Base-by-base conservation (phyloP, 2,329 filamentous ascomycete genomes). In the Apiospora marii region DNA sequence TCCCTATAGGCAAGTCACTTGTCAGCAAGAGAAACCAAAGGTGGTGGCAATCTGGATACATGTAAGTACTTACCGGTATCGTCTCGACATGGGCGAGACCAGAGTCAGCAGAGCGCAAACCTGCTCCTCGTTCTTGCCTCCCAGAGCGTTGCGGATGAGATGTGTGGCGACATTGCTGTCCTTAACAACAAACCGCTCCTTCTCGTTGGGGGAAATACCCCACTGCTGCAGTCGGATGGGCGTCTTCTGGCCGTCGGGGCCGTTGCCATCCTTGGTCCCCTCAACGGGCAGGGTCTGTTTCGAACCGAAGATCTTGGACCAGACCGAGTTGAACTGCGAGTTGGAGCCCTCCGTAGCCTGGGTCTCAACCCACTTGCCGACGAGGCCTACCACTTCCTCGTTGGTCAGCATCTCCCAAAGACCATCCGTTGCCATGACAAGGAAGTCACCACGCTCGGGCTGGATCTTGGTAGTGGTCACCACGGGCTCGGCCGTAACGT, bases 321-420 rank as follows among this genome's bases (percentile, higher is more conserved):
- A 96, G 3, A 84, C 88, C 83, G 84, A 84, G 78, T 92, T 89
- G 71, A 96, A 85, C 87, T 94, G 94, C 2, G 92, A 92, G 73
- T 82, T 85, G 64, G 85, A 84, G 81, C 83, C 72, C 80, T 82
- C 78, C 79, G 58, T 69, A 48, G 85, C 85, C 81, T 98, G 93
- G 30, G 90, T 91, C 82, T 99, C 96, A 68, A 99, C 91, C 96
- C 96, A 99, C 82, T 97, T 94, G 22, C 96, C 97, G 5, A 99
- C 96, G 2, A 99, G 90, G 0, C 96, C 96, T 69, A 99, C 93
- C 1, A 98, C 96, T 85, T 99, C 96, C 81, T 99, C 96, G 79
- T 98, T 99, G 68, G 94, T 98, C 74, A 99, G 88, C 96, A 98
- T 98, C 84, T 99, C 96, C 96, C 96, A 99, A 0, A 99, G 88